Percentiles rank a stretch among this genome's conserved stretches.
These are phyloP conservation scores for Scedosporium dehoogii DNA, from an alignment of 2,329 filamentous ascomycete species.

Conservation along the genomic window DNA sequence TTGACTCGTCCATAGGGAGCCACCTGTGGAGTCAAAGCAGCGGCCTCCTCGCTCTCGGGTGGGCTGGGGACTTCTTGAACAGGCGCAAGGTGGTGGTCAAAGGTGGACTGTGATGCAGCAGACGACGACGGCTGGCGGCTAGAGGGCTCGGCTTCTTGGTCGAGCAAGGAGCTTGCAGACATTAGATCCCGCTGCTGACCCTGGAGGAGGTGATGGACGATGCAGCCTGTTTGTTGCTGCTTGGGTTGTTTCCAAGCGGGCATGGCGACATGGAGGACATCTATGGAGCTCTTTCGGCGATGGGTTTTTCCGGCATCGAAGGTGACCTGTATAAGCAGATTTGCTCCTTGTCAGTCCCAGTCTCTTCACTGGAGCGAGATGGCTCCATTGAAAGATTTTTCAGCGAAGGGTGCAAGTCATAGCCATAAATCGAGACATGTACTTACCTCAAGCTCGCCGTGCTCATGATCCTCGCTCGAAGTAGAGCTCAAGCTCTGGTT, in stretches of 20 bases:
- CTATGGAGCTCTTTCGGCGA: slow-evolving; percentile 57
- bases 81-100: slow-evolving; percentile 7
- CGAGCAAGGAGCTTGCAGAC: slow-evolving; percentile 12
- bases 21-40: slow-evolving; percentile 14
- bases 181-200: slow-evolving; percentile 33
- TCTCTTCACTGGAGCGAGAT: not conserved
- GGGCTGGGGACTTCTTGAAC: not conserved
- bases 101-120: not conserved
- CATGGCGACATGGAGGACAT: slow-evolving; percentile 18
- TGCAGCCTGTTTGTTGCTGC: slow-evolving; percentile 45
- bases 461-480: slow-evolving; percentile 4
- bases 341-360: too few species aligned
- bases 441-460: slow-evolving; percentile 8
- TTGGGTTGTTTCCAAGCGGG: slow-evolving; percentile 18
- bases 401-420: not conserved
- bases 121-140: not conserved
- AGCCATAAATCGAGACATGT: not conserved
- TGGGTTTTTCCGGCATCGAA: slow-evolving; percentile 53
- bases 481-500: not conserved
- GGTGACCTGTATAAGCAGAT: slow-evolving; percentile 35
- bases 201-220: slow-evolving; percentile 57
- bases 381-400: not conserved
- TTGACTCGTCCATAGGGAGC: not conserved
- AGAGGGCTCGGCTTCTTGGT: not conserved
- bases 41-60: slow-evolving; percentile 11